Evolutionary conservation across 2,329 filamentous ascomycete genomes (phyloP).

Genomic region (Venturia effusa): DNA sequence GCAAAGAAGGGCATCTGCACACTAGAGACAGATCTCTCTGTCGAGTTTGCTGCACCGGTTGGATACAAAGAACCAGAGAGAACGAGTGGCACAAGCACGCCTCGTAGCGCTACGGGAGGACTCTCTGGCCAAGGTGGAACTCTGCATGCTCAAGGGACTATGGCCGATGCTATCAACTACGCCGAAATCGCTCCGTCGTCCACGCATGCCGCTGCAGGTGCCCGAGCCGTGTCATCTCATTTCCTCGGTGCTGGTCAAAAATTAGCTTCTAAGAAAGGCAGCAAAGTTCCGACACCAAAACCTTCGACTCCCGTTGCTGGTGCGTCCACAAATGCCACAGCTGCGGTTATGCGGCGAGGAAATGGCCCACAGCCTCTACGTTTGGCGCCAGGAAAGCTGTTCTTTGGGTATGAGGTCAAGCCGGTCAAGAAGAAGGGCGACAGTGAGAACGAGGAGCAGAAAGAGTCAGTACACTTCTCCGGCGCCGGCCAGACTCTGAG

Average conservation of each 20-base stretch:
- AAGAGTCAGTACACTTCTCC: conserved; percentile 60
- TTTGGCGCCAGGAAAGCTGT: conserved; percentile 78
- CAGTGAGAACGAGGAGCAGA: conserved; percentile 40
- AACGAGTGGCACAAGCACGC: conserved; percentile 75
- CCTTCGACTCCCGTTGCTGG: conserved; percentile 52
- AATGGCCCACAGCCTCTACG: conserved; percentile 82
- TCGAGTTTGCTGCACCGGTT: conserved; percentile 89
- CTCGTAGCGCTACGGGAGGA: conserved; percentile 54
- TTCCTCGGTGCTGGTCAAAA: conserved; percentile 74
- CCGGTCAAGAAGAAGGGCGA: conserved; percentile 69
- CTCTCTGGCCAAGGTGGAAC: conserved; percentile 58
- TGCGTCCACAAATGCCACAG: conserved; percentile 30
- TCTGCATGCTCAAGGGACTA: conserved; percentile 76
- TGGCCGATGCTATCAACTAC: conserved; percentile 99
- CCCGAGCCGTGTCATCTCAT: conserved; percentile 58
- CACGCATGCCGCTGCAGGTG: conserved; percentile 50
- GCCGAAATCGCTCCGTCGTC: conserved; percentile 74
- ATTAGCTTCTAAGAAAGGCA: conserved; percentile 70
- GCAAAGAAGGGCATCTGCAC: conserved; percentile 81
- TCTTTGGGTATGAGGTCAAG: conserved; percentile 91
- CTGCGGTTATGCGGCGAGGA: conserved; percentile 36
- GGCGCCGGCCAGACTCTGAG: conserved; percentile 75
- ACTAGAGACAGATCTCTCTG: conserved; percentile 90
- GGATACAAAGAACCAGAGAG: conserved; percentile 85
- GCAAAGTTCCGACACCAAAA: conserved; percentile 58